A percentile compares a stretch with the other conserved stretches of the same genome.
These are phyloP conservation scores for Lobosporangium transversale DNA, from an alignment of 192 early-diverging fungal species.

Conservation along the genomic window DNA sequence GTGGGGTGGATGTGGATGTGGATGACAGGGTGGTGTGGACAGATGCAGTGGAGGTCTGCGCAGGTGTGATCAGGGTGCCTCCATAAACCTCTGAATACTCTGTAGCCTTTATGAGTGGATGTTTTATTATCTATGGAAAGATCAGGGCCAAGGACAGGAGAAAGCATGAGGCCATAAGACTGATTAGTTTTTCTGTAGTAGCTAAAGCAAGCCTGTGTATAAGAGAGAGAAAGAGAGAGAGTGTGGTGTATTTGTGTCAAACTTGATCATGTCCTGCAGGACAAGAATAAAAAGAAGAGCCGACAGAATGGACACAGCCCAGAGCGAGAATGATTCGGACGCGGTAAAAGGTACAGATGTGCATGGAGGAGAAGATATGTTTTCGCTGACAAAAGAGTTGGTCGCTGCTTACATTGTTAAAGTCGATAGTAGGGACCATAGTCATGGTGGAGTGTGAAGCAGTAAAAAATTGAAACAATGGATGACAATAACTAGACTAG, in stretches of 20 bases:
- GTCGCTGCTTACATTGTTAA: slow-evolving; percentile 34
- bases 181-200: background rate
- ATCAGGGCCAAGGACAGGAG: background rate
- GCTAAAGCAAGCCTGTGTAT: too few relatives aligned
- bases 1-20: slow-evolving; percentile 10
- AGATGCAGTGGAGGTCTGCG: slow-evolving; percentile 17
- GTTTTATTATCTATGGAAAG: slow-evolving; percentile 39
- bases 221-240: too few relatives aligned
- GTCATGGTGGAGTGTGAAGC: background rate
- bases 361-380: slow-evolving; percentile 3
- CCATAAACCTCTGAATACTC: slow-evolving; percentile 52
- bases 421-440: slow-evolving; percentile 51
- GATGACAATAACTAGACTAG: background rate
- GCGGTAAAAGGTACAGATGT: background rate
- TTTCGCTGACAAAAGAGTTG: background rate
- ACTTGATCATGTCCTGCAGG: too few relatives aligned
- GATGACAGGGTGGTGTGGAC: slow-evolving; percentile 36
- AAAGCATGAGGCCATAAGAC: background rate
- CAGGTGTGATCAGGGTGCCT: slow-evolving; percentile 33
- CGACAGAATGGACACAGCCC: too few relatives aligned
- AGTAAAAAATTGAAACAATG: too few relatives aligned
- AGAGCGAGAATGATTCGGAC: too few relatives aligned
- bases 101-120: slow-evolving; percentile 52
- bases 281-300: too few relatives aligned
- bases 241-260: too few relatives aligned